Evolutionary conservation across 805 yeast genomes (phyloP), one percentile per base, ranked within the genome.

Genomic region (Metschnikowia shivogae): DNA sequence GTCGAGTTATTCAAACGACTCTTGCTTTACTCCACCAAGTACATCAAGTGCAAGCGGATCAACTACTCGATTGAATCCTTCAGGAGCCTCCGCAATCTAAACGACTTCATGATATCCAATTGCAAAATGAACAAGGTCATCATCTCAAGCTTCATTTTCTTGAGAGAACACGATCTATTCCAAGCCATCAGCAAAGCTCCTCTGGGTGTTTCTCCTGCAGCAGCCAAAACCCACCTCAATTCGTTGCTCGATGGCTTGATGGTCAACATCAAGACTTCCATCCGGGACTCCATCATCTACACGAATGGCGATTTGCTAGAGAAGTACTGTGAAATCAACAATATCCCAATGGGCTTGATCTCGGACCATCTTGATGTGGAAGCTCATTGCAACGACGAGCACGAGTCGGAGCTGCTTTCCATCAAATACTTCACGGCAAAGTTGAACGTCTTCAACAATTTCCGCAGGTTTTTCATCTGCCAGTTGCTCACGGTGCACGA

Each of bases 261-360:
- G 19, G 51, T 64, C 42, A 64, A 65, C 46, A 42, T 66, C 27
- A 61, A 49, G 42, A 41, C 48, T n/a, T 63, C 67, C 3, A 61
- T 68, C 12, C 41, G 54, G 7, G 59, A 59, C 17, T 49, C 69
- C 6, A 43, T 71, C 1, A 69, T 73, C 0, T 46, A 52, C 22
- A 45, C 67, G 28, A 68, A 71, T 47, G 75, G 76, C 0, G 63
- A 61, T 1, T 50, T 63, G 8, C 55, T 72, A 24, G 73, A 72
- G 45, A 65, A 67, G 48, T 71, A 69, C 45, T 68, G 73, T 44
- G 53, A 54, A 19, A 62, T 70, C n/a, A 69, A 72, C 46, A 60
- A 63, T 34, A 59, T 71, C 11, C 60, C 63, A 35, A 34, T 68
- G 12, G 53, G 57, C 7, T 20, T 49, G 3, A 36, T 61, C 9